Evolutionary conservation across 2,329 filamentous ascomycete species (phyloP).

Genomic region (Paracoccidioides brasiliensis): DNA sequence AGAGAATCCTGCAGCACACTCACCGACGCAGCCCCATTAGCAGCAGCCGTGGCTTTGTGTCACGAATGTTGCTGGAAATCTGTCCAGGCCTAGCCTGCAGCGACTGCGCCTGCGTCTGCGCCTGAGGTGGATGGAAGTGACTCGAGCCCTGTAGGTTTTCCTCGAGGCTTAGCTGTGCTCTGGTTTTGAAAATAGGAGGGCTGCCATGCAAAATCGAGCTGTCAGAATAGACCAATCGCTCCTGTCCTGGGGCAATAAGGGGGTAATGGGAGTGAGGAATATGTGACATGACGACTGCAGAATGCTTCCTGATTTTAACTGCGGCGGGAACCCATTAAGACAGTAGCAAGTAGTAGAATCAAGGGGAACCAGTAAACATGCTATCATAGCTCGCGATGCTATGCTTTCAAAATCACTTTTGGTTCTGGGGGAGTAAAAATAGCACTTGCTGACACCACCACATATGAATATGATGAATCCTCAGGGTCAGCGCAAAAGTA

Average conservation of each 20-base stretch:
- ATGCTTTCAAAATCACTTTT: neutral
- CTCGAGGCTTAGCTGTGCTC: constrained; percentile 26
- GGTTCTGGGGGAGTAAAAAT: too few species aligned
- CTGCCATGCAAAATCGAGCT: constrained; percentile 10
- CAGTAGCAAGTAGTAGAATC: neutral
- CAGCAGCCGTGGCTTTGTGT: constrained; percentile 68
- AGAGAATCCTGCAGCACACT: constrained; percentile 14
- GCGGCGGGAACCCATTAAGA: neutral
- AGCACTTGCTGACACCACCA: too few species aligned
- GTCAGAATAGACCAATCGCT: constrained; percentile 11
- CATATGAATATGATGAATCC: too few species aligned
- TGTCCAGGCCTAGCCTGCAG: constrained; percentile 17
- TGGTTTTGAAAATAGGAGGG: constrained; percentile 15
- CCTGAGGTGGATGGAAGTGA: constrained; percentile 7
- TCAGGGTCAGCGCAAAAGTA: too few species aligned
- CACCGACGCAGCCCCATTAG: constrained; percentile 94
- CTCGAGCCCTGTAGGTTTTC: constrained; percentile 22
- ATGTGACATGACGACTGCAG: neutral
- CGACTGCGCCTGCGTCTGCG: constrained; percentile 13
- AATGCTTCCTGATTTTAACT: neutral
- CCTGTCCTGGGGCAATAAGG: constrained; percentile 8
- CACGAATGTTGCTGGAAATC: constrained; percentile 30
- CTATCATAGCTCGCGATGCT: neutral
- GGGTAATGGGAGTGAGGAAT: neutral
- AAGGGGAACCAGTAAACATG: neutral